These are phyloP conservation scores for Fragilaria radians DNA, from an alignment of 108 stramenopile species.

Conservation along the genomic window DNA sequence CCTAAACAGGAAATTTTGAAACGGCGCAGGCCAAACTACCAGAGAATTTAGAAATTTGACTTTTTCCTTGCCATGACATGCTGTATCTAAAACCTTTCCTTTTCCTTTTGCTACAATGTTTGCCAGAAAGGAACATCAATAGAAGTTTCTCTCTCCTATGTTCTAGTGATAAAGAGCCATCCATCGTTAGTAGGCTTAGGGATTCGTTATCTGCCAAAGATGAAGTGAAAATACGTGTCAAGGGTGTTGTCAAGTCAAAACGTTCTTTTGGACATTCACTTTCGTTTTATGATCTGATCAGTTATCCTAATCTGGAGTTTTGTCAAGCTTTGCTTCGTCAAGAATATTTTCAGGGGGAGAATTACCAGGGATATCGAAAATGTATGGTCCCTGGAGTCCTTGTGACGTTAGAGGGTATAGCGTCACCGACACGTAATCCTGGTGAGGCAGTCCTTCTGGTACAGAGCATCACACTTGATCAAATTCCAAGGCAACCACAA, in stretches of 20 bases:
- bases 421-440: slow-evolving; percentile 32
- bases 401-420: slow-evolving; percentile 11
- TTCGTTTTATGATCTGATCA: slow-evolving; percentile 20
- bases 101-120: too few species aligned
- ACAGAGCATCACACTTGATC: slow-evolving; percentile 14
- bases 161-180: too few species aligned
- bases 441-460: slow-evolving; percentile 38
- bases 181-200: too few species aligned
- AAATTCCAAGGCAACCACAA: slow-evolving; percentile 26
- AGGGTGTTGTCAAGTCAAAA: slow-evolving; percentile 18
- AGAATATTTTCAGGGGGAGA: slow-evolving; percentile 10
- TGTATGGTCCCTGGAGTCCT: slow-evolving; percentile 6
- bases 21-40: too few species aligned
- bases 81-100: too few species aligned
- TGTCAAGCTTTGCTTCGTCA: slow-evolving; percentile 21
- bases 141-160: too few species aligned
- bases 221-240: background rate
- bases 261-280: slow-evolving; percentile 25
- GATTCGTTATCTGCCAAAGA: background rate
- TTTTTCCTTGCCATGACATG: too few species aligned
- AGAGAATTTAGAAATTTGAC: too few species aligned
- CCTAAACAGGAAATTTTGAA: too few species aligned
- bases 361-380: slow-evolving; percentile 7
- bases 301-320: slow-evolving; percentile 1
- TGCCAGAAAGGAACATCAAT: too few species aligned